These are phyloP conservation scores for Coemansia erecta DNA, from an alignment of 192 early-diverging fungal genomes.

Conservation along the genomic window DNA sequence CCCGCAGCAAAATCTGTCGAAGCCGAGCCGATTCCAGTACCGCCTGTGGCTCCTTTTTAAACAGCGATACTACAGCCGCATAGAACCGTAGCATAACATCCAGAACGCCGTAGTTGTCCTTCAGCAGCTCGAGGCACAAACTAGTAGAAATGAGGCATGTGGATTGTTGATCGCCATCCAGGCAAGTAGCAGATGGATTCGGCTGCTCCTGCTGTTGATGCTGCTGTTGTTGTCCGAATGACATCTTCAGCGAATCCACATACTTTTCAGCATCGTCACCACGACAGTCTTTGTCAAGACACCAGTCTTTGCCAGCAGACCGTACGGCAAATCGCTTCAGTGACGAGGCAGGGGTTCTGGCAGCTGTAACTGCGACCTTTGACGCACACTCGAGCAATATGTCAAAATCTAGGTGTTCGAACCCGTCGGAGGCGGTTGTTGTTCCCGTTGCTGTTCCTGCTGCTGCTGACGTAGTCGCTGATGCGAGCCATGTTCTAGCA, in stretches of 20 bases:
- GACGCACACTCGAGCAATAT: not conserved
- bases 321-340: not conserved
- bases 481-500: not conserved
- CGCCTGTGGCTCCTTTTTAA: not conserved
- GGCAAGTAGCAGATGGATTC: not conserved
- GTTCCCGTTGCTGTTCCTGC: no score
- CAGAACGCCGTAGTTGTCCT: constrained; percentile 19
- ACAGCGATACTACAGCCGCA: not conserved
- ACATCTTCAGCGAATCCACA: constrained; percentile 1
- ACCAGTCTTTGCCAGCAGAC: not conserved
- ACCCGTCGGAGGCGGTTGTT: no score
- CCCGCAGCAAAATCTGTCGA: constrained; percentile 1
- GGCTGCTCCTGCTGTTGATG: no score
- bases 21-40: not conserved
- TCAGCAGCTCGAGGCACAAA: constrained; percentile 10
- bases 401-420: not conserved
- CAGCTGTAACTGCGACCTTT: not conserved
- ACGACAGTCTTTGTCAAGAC: not conserved
- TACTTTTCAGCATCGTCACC: not conserved
- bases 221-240: not conserved
- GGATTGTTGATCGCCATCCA: not conserved
- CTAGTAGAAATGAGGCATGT: not conserved
- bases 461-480: not conserved
- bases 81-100: constrained; percentile 26
- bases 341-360: not conserved